Conservation (phyloP, 371 early-diverging fungal genomes). For the Conidiobolus incongruus region DNA sequence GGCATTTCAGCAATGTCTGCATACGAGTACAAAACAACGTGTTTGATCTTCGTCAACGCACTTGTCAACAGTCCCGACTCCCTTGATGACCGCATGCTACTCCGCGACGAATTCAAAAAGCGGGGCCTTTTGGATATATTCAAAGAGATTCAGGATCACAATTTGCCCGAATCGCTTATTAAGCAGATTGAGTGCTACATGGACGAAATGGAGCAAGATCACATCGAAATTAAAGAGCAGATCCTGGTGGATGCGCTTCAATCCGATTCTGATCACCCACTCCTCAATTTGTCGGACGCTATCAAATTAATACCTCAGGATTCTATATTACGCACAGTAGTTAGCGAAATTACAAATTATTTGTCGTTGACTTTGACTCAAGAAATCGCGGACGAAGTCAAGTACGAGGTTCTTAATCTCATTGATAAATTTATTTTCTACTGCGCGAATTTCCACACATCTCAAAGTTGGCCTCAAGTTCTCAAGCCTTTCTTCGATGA, state of each 20-base stretch:
- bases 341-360: not conserved
- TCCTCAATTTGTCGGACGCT: constrained; percentile 6
- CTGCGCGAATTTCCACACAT: not conserved
- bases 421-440: not conserved
- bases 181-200: constrained; percentile 19
- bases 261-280: constrained; percentile 2
- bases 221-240: constrained; percentile 18
- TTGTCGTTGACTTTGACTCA: not conserved
- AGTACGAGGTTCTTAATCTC: not conserved
- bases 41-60: constrained; percentile 21
- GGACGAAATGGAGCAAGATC: constrained; percentile 18
- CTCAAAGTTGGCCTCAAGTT: not conserved
- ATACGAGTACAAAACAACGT: constrained; percentile 21
- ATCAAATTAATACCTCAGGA: not conserved
- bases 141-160: constrained; percentile 10
- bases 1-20: constrained; percentile 2
- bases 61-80: constrained; percentile 25
- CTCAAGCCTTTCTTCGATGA: not conserved
- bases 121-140: constrained; percentile 28
- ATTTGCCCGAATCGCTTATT: constrained; percentile 16
- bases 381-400: not conserved
- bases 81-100: constrained; percentile 19
- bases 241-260: constrained; percentile 4
- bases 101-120: constrained; percentile 25
- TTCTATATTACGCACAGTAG: not conserved